These are phyloP conservation scores for Silybum marianum DNA, from an alignment of 129 eudicot species.

Conservation along the genomic window DNA sequence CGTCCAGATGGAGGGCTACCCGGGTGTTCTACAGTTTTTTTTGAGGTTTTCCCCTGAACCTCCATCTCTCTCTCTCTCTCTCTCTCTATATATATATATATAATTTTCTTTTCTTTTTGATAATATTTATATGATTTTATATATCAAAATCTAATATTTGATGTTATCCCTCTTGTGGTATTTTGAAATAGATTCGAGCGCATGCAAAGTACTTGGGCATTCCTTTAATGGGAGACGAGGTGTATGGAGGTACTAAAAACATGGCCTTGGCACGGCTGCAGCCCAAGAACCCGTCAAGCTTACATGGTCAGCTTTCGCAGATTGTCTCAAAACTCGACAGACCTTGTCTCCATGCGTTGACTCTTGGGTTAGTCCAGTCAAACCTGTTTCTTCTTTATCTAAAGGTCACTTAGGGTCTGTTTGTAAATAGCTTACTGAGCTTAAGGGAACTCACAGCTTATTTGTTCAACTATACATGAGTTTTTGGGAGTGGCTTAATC, in stretches of 20 bases:
- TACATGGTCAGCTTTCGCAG: conserved; percentile 56
- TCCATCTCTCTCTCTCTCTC: no score
- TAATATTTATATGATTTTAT: neutral
- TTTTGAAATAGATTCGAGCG: conserved; percentile 67
- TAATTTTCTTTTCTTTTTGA: neutral
- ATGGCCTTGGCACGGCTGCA: conserved; percentile 76
- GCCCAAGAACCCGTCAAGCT: conserved; percentile 47
- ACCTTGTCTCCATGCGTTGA: conserved; percentile 90
- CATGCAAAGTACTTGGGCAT: conserved; percentile 88
- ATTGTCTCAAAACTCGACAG: conserved; percentile 60
- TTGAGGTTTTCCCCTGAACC: no score
- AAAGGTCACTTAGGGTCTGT: neutral
- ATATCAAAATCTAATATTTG: neutral
- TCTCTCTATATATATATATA: neutral
- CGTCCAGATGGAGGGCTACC: no score
- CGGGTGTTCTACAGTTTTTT: no score
- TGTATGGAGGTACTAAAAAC: conserved; percentile 88
- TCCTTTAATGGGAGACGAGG: conserved; percentile 92
- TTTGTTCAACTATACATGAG: no score
- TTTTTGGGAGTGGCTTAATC: no score
- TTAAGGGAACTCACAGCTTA: no score
- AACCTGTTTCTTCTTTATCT: neutral
- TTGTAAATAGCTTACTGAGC: neutral
- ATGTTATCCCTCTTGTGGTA: conserved; percentile 10
- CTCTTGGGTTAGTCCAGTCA: conserved; percentile 67